Base-by-base conservation (phyloP, 176 grass and related monocot genomes). In the Oryza meridionalis region DNA sequence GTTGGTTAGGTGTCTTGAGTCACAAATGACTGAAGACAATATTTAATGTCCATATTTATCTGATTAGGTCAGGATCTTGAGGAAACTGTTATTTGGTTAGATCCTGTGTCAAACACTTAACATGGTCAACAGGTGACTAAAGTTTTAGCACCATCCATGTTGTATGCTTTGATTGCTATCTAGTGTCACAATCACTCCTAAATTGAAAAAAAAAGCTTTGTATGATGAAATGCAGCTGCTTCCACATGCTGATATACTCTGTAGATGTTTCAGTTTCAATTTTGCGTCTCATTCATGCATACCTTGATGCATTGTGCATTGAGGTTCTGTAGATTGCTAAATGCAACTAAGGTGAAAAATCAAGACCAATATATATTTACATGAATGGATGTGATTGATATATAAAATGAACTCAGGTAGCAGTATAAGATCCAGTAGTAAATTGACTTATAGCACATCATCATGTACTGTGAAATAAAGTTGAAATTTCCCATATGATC, bases 41-140 rank as follows among this genome's bases (percentile, higher is more conserved):
- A 40, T 38, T 14, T 82, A 50, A 9, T 40, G 9, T 71, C 82
- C 69, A 77, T 72, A 43, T 70, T 80, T 86, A 35, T 27, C 45
- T 33, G 44, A 43, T 58, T 75, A 33, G 33, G 40, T 74, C 0
- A 43, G 32, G 13, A 24, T 8, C 21, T 62, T 62, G 8, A 24
- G 9, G 17, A 58, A 58, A 58, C 53, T 21, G 22, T 24, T 29
- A 67, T 74, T 1, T 80, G 46, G 29, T 11, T 86, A 53, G 31
- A 73, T 73, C 59, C 15, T 55, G 13, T 53, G 53, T 58, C 53
- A 58, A 58, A 21, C 49, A 51, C 38, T 79, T 4, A 66, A 73
- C 10, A 72, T 65, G 4, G 67, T 85, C 37, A 69, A 19, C 31
- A 10, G 21, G 12, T 86, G 27, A 42, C 44, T 74, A 67, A 55